Conservation (phyloP, 1,139 yeast species). For the Eremothecium coryli region DNA sequence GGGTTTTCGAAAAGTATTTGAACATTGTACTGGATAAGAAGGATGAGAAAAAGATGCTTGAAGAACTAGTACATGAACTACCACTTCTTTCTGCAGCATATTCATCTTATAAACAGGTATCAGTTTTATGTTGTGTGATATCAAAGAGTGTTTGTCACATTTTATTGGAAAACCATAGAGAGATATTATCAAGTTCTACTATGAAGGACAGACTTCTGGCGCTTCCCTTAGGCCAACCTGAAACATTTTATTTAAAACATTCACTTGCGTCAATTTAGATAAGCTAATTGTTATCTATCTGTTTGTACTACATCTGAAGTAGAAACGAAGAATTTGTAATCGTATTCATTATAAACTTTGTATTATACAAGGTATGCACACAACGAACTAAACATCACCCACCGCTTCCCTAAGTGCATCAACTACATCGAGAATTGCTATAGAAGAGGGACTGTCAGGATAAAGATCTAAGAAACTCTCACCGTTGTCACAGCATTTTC, state of each 20-base stretch:
- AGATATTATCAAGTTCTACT: constrained; percentile 3
- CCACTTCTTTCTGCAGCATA: constrained; percentile 28
- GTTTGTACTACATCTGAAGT: neutral
- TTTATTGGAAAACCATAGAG: constrained; percentile 8
- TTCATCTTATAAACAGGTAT: constrained; percentile 14
- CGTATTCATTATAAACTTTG: no score
- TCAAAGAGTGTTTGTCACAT: constrained; percentile 16
- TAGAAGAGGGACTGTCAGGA: constrained; percentile 91
- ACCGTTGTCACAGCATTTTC: constrained; percentile 83
- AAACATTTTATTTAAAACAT: constrained; percentile 13
- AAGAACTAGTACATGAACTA: constrained; percentile 38
- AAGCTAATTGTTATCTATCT: neutral
- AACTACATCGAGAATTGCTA: constrained; percentile 77
- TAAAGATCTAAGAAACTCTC: constrained; percentile 70
- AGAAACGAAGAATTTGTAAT: no score
- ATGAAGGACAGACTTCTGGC: constrained; percentile 12
- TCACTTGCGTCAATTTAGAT: constrained; percentile 7
- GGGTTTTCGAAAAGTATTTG: constrained; percentile 43
- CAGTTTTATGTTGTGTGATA: constrained; percentile 28
- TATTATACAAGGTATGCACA: no score
- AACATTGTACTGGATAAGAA: constrained; percentile 16
- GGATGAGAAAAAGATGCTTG: constrained; percentile 24
- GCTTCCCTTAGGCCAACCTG: constrained; percentile 25
- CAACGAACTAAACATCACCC: constrained; percentile 20
- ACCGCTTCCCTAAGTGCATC: constrained; percentile 37